Base-by-base conservation (phyloP, 768 basidiomycete genomes). In the Asterophora lycoperdoides region DNA sequence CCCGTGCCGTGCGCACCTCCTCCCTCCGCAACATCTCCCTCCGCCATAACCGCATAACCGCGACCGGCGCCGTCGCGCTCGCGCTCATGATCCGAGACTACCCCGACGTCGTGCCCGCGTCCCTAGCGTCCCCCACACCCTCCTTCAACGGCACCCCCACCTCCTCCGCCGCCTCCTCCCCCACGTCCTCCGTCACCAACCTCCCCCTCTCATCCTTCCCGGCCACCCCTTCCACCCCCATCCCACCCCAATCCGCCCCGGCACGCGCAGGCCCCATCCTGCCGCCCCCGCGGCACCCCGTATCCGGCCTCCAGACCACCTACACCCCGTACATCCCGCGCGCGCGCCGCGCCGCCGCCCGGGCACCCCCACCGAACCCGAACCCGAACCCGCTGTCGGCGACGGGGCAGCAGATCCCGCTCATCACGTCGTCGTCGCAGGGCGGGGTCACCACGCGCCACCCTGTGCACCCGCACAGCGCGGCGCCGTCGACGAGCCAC, bases 21-120 rank as follows among this genome's bases (percentile, higher is more conserved):
- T 83, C 85, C 0, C 68, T 99, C 49, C 80, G 83, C 49, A 92
- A 99, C 60, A 84, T 99, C 41, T 95, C 93, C 4, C 69, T 99
- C 18, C 81, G 95, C 13, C 79, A 90, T 39, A 98, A 99, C 66
- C 80, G 81, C 36, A 96, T 98, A 59, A 81, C 76, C 29, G 77
- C 84, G 0, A 79, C 87, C 0, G 93, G 93, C 29, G 93, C 88
- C 7, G 92, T 98, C 5, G 89, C 93, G 0, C 75, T 98, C 10
- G 93, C 95, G 0, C 77, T 96, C 44, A 94, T 99, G 91, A 93
- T 97, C 54, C 81, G 89, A 44, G 95, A 99, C 65, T 98, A 97
- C 61, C 90, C 92, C 3, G 92, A 96, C 55, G 75, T 85, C 36
- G 78, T 84, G 7, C 71, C 76, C 23, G 60, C 60, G 18, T 42